These are phyloP conservation scores for Colletotrichum agaves DNA, from an alignment of 2,329 filamentous ascomycete species.

Conservation along the genomic window DNA sequence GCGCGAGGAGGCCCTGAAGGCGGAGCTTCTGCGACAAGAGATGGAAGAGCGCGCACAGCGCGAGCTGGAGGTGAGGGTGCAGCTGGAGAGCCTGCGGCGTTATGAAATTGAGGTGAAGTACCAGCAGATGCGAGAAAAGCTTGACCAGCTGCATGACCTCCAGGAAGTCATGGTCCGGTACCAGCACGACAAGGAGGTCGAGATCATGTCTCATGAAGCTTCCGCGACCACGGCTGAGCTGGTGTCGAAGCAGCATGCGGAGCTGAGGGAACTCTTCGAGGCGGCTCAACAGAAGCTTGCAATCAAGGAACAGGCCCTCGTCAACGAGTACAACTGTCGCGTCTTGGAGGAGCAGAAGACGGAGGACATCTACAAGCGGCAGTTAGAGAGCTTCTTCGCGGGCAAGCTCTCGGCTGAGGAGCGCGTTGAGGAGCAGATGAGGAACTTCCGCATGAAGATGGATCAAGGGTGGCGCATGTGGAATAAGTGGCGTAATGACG, in stretches of 20 bases:
- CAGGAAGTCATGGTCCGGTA: slow-evolving; percentile 53
- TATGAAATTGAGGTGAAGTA: slow-evolving; percentile 53
- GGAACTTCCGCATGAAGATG: slow-evolving; percentile 51
- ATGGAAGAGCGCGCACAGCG: slow-evolving; percentile 51
- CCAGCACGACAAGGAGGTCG: slow-evolving; percentile 51
- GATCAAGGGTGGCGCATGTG: slow-evolving; percentile 53
- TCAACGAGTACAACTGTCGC: slow-evolving; percentile 54
- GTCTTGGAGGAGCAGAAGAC: slow-evolving; percentile 53
- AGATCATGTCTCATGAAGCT: slow-evolving; percentile 41
- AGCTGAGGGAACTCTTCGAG: slow-evolving; percentile 45
- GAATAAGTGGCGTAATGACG: slow-evolving; percentile 53
- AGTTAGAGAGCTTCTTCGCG: slow-evolving; percentile 51
- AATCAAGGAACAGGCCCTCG: slow-evolving; percentile 48
- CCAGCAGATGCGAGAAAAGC: slow-evolving; percentile 46
- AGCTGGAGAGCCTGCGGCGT: slow-evolving; percentile 54
- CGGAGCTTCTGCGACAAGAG: slow-evolving; percentile 52
- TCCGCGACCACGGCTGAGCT: slow-evolving; percentile 45
- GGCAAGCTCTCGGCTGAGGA: slow-evolving; percentile 43
- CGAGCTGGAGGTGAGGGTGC: slow-evolving; percentile 51
- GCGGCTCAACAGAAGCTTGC: slow-evolving; percentile 45
- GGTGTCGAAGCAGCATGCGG: slow-evolving; percentile 46
- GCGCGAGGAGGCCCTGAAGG: slow-evolving; percentile 55
- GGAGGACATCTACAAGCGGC: slow-evolving; percentile 55
- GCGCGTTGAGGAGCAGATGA: slow-evolving; percentile 47
- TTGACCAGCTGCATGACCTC: slow-evolving; percentile 54